phyloP scores from a whole-genome alignment of 108 stramenopile genomes.

The Heterococcus sp. region DNA sequence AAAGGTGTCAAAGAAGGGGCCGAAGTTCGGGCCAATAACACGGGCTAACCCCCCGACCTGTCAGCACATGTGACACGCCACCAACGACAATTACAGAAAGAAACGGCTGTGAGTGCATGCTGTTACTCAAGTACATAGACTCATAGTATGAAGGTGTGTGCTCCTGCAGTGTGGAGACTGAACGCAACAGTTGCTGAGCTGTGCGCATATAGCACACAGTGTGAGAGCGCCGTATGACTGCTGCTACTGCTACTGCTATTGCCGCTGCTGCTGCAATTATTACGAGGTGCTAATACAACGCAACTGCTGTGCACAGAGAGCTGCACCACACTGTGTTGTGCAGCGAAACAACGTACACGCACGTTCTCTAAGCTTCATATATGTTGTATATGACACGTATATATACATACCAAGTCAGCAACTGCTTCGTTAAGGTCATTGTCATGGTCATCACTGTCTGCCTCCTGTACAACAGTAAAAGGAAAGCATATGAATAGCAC shows the following conservation, averaged over 20 bases:
- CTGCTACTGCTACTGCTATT: background rate
- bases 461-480: background rate
- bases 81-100: background rate
- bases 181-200: too few relatives aligned
- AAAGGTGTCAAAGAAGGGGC: slow-evolving; percentile 53
- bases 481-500: background rate
- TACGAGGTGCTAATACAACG: background rate
- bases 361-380: background rate
- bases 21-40: slow-evolving; percentile 41
- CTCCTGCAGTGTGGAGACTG: too few relatives aligned
- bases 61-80: background rate
- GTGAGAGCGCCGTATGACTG: background rate
- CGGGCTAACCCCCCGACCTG: background rate
- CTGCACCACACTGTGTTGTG: background rate
- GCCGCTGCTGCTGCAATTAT: background rate
- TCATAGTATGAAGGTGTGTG: too few relatives aligned
- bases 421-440: background rate
- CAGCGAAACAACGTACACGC: background rate
- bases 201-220: too few relatives aligned
- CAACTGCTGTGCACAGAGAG: background rate
- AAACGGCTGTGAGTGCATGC: background rate
- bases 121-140: background rate
- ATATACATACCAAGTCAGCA: background rate
- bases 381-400: background rate
- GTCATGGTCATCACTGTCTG: background rate